Percentiles rank a stretch among this genome's conserved stretches.
These are phyloP conservation scores for Podosphaera aphanis DNA, from an alignment of 2,329 filamentous ascomycete species.

Conservation along the genomic window DNA sequence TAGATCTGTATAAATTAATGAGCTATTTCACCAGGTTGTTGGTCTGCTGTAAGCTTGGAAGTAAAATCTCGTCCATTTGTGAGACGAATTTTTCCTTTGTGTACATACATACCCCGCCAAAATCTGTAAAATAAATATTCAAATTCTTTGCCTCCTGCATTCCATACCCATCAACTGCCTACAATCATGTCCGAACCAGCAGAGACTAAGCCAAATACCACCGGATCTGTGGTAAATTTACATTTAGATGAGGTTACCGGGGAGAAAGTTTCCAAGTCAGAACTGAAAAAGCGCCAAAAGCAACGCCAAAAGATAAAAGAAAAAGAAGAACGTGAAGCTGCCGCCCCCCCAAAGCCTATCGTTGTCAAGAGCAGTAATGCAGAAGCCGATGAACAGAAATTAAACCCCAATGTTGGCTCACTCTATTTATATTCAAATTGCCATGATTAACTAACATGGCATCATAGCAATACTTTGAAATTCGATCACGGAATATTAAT, in stretches of 20 bases:
- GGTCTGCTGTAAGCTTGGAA: no score
- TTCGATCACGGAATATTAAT: conserved; percentile 63
- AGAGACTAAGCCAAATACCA: conserved; percentile 5
- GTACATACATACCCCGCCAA: conserved; percentile 1
- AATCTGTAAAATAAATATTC: conserved; percentile 1
- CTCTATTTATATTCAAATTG: not conserved
- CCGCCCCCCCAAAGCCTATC: conserved; percentile 33
- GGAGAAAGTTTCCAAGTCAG: conserved; percentile 62
- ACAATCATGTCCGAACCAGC: conserved; percentile 15
- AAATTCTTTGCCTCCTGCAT: not conserved
- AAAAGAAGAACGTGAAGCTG: conserved; percentile 67
- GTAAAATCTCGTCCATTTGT: no score
- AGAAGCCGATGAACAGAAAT: conserved; percentile 42
- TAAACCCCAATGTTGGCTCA: conserved; percentile 44
- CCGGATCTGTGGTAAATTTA: conserved; percentile 21
- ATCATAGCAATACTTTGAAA: conserved; percentile 74
- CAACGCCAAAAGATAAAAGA: conserved; percentile 64
- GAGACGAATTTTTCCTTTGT: no score
- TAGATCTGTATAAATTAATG: no score
- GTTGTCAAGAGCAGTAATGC: conserved; percentile 30
- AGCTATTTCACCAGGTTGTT: no score
- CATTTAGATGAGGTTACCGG: conserved; percentile 83
- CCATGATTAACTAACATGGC: conserved; percentile 5
- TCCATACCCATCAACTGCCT: conserved; percentile 2
- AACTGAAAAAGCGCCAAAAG: conserved; percentile 93